These are phyloP conservation scores for Flueggea neowawraea DNA, from an alignment of 441 rosid species.

Conservation along the genomic window DNA sequence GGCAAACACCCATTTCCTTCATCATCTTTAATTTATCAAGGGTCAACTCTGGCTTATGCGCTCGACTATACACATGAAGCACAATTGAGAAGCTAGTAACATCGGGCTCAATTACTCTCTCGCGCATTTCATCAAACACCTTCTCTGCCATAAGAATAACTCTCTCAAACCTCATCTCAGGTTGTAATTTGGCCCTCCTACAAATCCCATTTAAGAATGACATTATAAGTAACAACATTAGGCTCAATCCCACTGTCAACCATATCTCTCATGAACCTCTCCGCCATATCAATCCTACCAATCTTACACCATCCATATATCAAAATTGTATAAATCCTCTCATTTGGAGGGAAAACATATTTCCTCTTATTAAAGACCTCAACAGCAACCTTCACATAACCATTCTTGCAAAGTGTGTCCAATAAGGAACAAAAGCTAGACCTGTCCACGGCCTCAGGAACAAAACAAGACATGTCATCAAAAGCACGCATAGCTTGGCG, in stretches of 20 bases:
- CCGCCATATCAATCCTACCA: constrained; percentile 71
- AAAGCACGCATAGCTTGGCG: constrained; percentile 81
- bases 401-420: constrained; percentile 77
- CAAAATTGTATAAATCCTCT: constrained; percentile 58
- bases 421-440: constrained; percentile 51
- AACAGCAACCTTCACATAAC: constrained; percentile 59
- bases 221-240: constrained; percentile 67
- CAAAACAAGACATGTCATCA: constrained; percentile 64
- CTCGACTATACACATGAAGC: constrained; percentile 78
- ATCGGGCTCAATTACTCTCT: constrained; percentile 74
- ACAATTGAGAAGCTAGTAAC: constrained; percentile 75
- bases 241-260: constrained; percentile 60
- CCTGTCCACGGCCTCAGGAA: constrained; percentile 15
- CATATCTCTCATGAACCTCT: constrained; percentile 71
- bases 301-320: constrained; percentile 83
- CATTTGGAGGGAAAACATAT: constrained; percentile 32
- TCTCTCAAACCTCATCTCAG: constrained; percentile 60
- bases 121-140: constrained; percentile 79
- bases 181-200: constrained; percentile 75
- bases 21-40: constrained; percentile 68
- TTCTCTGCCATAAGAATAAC: constrained; percentile 62
- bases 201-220: constrained; percentile 79
- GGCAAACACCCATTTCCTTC: constrained; percentile 65
- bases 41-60: constrained; percentile 72
- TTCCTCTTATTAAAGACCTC: constrained; percentile 61